Percentiles rank a stretch among this genome's conserved stretches.
Evolutionary conservation across 2,329 filamentous ascomycete genomes (phyloP).

Genomic region (Cladosporium sp.): DNA sequence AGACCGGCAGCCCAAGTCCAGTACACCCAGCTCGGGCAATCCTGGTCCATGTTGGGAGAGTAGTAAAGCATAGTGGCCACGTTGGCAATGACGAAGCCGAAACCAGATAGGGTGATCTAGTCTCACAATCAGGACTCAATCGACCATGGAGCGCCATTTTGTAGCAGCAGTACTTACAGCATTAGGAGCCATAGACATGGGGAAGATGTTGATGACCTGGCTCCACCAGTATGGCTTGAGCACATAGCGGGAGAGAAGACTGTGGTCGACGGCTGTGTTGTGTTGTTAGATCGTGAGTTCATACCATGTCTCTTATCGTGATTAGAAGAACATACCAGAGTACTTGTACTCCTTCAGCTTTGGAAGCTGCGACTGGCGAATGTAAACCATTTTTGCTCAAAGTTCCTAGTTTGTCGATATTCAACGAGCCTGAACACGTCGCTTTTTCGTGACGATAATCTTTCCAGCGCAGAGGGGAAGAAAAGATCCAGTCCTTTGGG

Average conservation of each 20-base stretch:
- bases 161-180: slow-evolving; percentile 36
- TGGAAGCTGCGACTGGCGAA: slow-evolving; percentile 82
- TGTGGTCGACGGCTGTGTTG: slow-evolving; percentile 72
- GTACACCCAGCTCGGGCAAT: slow-evolving; percentile 95
- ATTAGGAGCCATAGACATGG: slow-evolving; percentile 82
- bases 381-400: slow-evolving; percentile 71
- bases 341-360: slow-evolving; percentile 95
- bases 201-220: slow-evolving; percentile 89
- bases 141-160: no score
- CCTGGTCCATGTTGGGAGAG: slow-evolving; percentile 85
- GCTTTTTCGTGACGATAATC: not conserved
- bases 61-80: slow-evolving; percentile 93
- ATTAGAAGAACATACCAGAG: slow-evolving; percentile 28
- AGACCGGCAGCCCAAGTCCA: slow-evolving; percentile 83
- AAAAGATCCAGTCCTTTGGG: no score
- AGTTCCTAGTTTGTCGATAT: no score
- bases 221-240: slow-evolving; percentile 97
- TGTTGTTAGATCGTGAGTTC: not conserved
- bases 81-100: slow-evolving; percentile 84
- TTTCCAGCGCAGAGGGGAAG: no score
- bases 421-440: no score
- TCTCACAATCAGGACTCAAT: not conserved
- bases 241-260: slow-evolving; percentile 83
- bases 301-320: not conserved
- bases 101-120: slow-evolving; percentile 82